Base-by-base conservation (phyloP, 768 basidiomycete genomes). In the Calocera cornea region DNA sequence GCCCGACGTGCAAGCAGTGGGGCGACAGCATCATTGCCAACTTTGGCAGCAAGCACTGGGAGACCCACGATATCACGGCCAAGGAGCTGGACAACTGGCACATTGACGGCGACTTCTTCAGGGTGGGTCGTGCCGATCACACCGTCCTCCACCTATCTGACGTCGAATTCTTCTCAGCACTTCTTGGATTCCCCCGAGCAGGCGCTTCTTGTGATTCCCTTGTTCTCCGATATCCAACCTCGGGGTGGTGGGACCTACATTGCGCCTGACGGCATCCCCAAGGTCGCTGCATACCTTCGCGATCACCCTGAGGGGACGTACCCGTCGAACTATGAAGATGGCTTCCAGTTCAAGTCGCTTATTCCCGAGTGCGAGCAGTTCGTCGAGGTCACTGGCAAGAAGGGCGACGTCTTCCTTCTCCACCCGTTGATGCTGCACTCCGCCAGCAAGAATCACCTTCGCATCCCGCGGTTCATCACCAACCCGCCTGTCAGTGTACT, bases 401-500 rank as follows among this genome's bases (percentile, higher is more conserved):
- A 82, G 41, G 86, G 85, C n/a, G 86, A 87, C 72, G 85, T 86
- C 17, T 81, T 86, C 24, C 78, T 87, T 41, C 76, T 86, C 76
- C 85, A 86, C 74, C 84, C 85, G 14, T 74, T 87, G 64, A 87
- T 87, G 84, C 74, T 86, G 70, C 86, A 86, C 71, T 83, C 85
- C 12, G 86, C 85, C 12, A 83, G 83, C 38, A 84, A 82, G 74
- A 87, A 87, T 72, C 68, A 49, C 54, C 75, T 82, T 41, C 81
- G 86, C 29, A 74, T 79, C n/a, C 83, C 82, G 33, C 78, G 85
- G 69, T 78, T 87, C 67, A 87, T 87, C 73, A 86, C 85, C 60
- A 87, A 87, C 70, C 86, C 86, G 66, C 85, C 85, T 2, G 84
- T 86, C 8, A 75, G 80, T 40, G 75, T 86, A 60, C 79, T 78